These are phyloP conservation scores for Rhodotorula sp. DNA, from an alignment of 1,284 basidiomycete species.

Conservation along the genomic window DNA sequence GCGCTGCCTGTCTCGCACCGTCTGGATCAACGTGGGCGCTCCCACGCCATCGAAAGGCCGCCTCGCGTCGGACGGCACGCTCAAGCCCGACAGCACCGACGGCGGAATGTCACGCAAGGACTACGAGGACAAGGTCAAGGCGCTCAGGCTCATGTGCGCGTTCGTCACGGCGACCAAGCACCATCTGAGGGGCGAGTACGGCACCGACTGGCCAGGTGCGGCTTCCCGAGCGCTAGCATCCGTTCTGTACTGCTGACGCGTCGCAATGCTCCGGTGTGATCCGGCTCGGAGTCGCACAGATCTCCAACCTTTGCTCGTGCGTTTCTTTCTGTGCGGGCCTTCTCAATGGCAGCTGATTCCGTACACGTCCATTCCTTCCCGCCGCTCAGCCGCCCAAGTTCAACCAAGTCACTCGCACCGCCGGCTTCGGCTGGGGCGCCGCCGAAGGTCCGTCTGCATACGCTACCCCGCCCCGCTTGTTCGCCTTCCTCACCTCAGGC, in stretches of 20 bases:
- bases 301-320: constrained; percentile 18
- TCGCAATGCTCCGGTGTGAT: too few relatives aligned
- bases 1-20: constrained; percentile 41
- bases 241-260: neutral
- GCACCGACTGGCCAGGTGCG: constrained; percentile 45
- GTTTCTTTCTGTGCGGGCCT: neutral
- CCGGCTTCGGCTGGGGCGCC: constrained; percentile 27
- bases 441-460: constrained; percentile 22
- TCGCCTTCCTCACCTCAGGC: neutral
- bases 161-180: constrained; percentile 46
- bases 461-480: neutral
- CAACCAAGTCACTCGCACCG: constrained; percentile 1
- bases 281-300: too few relatives aligned
- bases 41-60: constrained; percentile 19
- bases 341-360: neutral
- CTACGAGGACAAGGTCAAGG: constrained; percentile 42
- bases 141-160: constrained; percentile 41
- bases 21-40: constrained; percentile 45
- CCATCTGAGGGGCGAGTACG: constrained; percentile 47
- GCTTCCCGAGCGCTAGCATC: neutral
- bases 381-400: constrained; percentile 16
- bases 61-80: constrained; percentile 3
- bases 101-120: constrained; percentile 28
- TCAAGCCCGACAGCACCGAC: neutral
- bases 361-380: neutral